These are phyloP conservation scores for Dendrobium nobile DNA, from an alignment of 106 monocot species.

Conservation along the genomic window DNA sequence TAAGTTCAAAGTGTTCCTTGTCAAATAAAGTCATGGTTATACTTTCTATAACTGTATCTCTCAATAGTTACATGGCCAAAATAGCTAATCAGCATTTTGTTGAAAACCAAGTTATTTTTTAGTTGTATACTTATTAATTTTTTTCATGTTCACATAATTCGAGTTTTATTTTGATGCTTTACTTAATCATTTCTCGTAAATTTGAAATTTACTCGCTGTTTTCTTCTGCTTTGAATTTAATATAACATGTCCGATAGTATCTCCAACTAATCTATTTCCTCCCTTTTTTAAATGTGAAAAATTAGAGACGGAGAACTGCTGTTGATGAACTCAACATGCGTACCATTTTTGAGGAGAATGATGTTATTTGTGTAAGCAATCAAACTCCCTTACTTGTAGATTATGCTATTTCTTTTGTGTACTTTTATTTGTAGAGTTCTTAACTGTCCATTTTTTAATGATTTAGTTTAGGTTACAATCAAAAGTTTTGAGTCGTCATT, in stretches of 20 bases:
- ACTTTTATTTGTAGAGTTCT: not conserved
- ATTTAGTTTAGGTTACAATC: not conserved
- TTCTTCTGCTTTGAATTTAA: not conserved
- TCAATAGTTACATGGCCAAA: not conserved
- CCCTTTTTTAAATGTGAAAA: slow-evolving; percentile 3
- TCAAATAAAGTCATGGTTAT: not conserved
- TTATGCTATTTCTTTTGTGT: not conserved
- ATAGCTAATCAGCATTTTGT: not conserved
- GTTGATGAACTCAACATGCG: slow-evolving; percentile 99
- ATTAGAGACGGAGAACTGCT: slow-evolving; percentile 88
- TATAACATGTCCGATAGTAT: not conserved
- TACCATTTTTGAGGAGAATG: slow-evolving; percentile 93
- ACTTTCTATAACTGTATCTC: not conserved
- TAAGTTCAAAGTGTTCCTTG: not conserved
- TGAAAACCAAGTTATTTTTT: not conserved
- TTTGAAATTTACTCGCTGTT: not conserved
- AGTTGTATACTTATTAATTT: not conserved
- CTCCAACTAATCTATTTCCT: not conserved
- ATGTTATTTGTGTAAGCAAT: slow-evolving; percentile 91
- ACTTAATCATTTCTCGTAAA: not conserved
- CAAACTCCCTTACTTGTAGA: not conserved
- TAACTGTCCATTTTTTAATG: not conserved
- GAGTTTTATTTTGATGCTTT: not conserved
- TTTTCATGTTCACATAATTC: not conserved
- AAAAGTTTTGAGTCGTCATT: not conserved